Evolutionary conservation across 1,284 basidiomycete species (phyloP).

Genomic region (Rhizopogon hawkerae): DNA sequence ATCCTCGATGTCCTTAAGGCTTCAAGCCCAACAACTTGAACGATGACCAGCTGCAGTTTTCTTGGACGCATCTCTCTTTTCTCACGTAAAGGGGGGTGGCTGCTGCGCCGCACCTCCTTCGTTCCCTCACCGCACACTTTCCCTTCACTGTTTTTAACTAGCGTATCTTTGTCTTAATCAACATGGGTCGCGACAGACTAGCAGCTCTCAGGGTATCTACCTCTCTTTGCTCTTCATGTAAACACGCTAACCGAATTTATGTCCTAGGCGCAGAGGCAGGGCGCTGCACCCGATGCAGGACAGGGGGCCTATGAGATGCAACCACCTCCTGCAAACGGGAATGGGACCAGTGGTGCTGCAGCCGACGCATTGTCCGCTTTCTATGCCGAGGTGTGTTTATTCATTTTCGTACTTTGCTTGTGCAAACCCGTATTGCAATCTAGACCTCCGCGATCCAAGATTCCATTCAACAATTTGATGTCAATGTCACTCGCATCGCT

Average conservation of each 20-base stretch:
- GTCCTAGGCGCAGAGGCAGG: slow-evolving; percentile 24
- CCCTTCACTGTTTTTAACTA: neutral
- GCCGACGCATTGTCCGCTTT: slow-evolving; percentile 21
- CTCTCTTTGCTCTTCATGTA: neutral
- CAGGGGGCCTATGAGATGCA: slow-evolving; percentile 26
- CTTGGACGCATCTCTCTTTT: too few relatives aligned
- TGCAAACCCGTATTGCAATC: neutral
- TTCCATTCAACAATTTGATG: slow-evolving; percentile 44
- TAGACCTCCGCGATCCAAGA: slow-evolving; percentile 53
- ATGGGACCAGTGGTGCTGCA: slow-evolving; percentile 5
- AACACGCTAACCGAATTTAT: slow-evolving; percentile 2
- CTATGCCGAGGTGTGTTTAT: slow-evolving; percentile 24
- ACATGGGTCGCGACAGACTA: slow-evolving; percentile 26
- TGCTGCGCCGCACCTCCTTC: too few relatives aligned
- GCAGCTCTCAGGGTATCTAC: slow-evolving; percentile 24
- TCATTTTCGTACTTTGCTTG: neutral
- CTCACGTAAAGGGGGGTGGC: too few relatives aligned
- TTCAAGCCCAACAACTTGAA: too few relatives aligned
- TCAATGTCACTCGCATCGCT: slow-evolving; percentile 49
- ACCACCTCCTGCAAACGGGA: slow-evolving; percentile 7
- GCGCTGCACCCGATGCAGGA: slow-evolving; percentile 7
- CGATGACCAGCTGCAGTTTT: too few relatives aligned
- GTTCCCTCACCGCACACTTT: too few relatives aligned
- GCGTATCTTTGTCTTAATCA: slow-evolving; percentile 2
- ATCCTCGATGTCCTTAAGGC: too few relatives aligned